Evolutionary conservation across 164 flowering plant genomes (phyloP), one percentile per base, ranked within the genome.

Genomic region (Stephania japonica): DNA sequence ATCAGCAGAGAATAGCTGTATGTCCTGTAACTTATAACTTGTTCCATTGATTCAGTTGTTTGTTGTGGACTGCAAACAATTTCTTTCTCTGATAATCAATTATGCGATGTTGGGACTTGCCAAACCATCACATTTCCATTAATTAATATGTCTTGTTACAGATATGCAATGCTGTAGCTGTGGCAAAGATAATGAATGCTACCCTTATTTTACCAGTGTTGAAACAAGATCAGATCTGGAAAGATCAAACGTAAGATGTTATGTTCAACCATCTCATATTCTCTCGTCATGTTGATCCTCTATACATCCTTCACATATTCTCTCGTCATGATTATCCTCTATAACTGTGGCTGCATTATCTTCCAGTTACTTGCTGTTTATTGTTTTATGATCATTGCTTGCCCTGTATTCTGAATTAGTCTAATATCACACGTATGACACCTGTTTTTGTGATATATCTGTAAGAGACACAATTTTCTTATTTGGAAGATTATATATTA

Each of bases 151-250:
- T 14, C 3, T 19, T 72, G 25, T 65, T 84, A 83, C 91, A 96
- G 98, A 96, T 96, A 75, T 91, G 97, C 81, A 96, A 96, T 86
- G 99, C 99, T 73, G 99, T 96, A 42, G 99, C 91, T 73, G 99
- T 93, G 77, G 99, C 99, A 64, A 96, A 96, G 82, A 96, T 96
- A 79, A 80, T 96, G 92, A 93, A 96, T 84, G 95, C 98, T 16
- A 93, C 99, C 42, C 98, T 96, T 77, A 96, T 96, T 75, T 86
- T 96, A 83, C 97, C 99, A 62, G 81, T 96, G 76, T 78, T 96
- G 86, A 96, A 96, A 91, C 99, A 96, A 75, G 99, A 96, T 75
- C 98, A 96, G 83, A 96, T 96, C 63, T 93, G 99, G 98, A 93
- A 96, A 82, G 99, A 96, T 76, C 97, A 96, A 84, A 96, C 98